Evolutionary conservation across 176 grass and related monocot genomes (phyloP).

Genomic region (Alopecurus myosuroides): DNA sequence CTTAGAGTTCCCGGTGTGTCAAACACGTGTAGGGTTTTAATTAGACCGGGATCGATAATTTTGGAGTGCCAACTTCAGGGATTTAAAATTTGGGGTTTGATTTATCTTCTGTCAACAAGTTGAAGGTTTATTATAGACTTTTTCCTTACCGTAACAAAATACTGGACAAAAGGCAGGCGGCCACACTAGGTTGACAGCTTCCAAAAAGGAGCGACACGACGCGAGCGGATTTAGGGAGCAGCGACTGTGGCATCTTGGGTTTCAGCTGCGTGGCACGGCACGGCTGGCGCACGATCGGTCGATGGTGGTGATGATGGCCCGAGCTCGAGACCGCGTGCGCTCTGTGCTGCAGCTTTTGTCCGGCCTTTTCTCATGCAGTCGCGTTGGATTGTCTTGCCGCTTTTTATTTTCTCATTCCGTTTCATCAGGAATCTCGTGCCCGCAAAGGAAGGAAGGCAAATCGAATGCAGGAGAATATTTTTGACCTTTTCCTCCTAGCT

Average conservation of each 20-base stretch:
- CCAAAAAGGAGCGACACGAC: not conserved
- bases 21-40: too few species aligned
- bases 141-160: not conserved
- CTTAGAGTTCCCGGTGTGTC: too few species aligned
- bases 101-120: too few species aligned
- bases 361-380: not conserved
- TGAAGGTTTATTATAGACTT: too few species aligned
- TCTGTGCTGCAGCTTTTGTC: conserved; percentile 14
- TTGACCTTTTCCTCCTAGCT: not conserved
- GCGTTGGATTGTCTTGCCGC: not conserved
- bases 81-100: too few species aligned
- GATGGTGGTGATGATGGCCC: conserved; percentile 4
- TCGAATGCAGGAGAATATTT: conserved; percentile 1
- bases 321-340: not conserved
- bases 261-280: not conserved
- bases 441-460: too few species aligned
- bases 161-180: not conserved
- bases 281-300: not conserved
- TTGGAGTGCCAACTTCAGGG: too few species aligned
- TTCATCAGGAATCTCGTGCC: not conserved
- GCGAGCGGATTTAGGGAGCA: not conserved
- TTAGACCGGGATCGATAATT: too few species aligned
- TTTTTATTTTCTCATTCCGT: not conserved
- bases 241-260: not conserved
- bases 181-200: not conserved